Evolutionary conservation across 352 stramenopile genomes (phyloP), one percentile per base, ranked within the genome.

Genomic region (Phytophthora rubi): DNA sequence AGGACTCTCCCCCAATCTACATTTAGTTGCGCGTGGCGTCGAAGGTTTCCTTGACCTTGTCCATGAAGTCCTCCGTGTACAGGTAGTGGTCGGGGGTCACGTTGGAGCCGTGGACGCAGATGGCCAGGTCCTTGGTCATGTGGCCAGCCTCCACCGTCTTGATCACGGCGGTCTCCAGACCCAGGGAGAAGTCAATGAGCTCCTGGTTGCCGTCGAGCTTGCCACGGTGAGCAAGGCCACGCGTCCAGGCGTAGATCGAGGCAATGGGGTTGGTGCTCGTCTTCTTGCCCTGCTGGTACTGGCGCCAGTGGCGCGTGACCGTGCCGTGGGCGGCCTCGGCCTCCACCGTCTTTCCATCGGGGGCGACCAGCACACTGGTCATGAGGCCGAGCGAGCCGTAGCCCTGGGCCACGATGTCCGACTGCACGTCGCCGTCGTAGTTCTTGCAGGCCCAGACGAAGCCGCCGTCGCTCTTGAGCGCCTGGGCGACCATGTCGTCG

Each of bases 401-500:
- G 28, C 89, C 91, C 77, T 97, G 91, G 1, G 91, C 91, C 1
- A 97, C 45, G 52, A 94, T 95, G 68, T 97, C 91, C 16, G 84
- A 95, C 76, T 95, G 88, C 70, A 97, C 89, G 71, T 97, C 91
- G 30, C 89, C 91, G 67, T 97, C 91, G 73, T 97, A 97, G 81
- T 97, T 97, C 85, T 97, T 97, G 79, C 81, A 92, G 10, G 89
- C 89, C 91, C 91, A 97, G 10, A 97, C 88, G 58, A 97, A 96
- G 56, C 90, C 80, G 37, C 85, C 86, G 53, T 88, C 80, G 60
- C 77, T 86, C 77, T 94, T 94, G 49, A 93, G 76, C 54, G 71
- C 71, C 71, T 93, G 85, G n/a, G 86, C 86, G 39, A 94, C 87
- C 87, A 94, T 94, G 71, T 94, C 87, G 67, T 94, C 87, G 65